Conservation (phyloP, 2,329 filamentous ascomycete species). For the Fusarium mangiferae region DNA sequence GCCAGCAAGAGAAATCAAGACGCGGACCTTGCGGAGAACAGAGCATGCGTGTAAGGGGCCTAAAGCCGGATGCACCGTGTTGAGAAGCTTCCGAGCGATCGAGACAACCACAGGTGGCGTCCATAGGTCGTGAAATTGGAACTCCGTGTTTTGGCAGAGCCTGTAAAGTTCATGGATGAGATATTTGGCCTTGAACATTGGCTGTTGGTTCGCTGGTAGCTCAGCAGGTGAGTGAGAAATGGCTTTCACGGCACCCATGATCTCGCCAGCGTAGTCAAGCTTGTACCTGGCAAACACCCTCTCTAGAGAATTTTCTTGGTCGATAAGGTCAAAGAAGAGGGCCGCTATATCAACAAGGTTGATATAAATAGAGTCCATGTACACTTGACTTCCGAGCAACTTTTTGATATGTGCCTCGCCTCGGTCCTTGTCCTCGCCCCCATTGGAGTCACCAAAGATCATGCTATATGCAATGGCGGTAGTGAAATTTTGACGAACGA, state of each 20-base stretch:
- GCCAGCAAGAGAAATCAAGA: constrained; percentile 83
- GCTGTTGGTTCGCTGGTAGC: constrained; percentile 84
- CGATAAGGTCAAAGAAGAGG: constrained; percentile 78
- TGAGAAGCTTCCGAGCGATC: constrained; percentile 80
- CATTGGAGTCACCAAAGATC: constrained; percentile 61
- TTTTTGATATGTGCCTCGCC: constrained; percentile 76
- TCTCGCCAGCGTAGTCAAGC: constrained; percentile 69
- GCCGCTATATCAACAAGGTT: constrained; percentile 83
- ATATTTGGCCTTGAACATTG: constrained; percentile 82
- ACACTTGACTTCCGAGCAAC: constrained; percentile 73
- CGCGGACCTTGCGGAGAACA: constrained; percentile 84
- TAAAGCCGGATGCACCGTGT: constrained; percentile 82
- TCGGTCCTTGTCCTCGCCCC: constrained; percentile 54
- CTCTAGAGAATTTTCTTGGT: constrained; percentile 80
- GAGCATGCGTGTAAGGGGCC: constrained; percentile 89
- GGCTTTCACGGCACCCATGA: constrained; percentile 74
- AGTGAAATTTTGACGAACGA: constrained; percentile 77
- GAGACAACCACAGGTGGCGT: constrained; percentile 78
- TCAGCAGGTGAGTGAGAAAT: constrained; percentile 72
- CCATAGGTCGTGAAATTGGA: constrained; percentile 75
- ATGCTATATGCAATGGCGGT: constrained; percentile 87
- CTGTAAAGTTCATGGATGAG: constrained; percentile 80
- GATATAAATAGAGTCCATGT: constrained; percentile 69
- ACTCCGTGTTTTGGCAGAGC: constrained; percentile 77
- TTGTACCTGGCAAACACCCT: constrained; percentile 69